Conservation (phyloP, 1,284 basidiomycete species). For the Sporisorium graminicola region DNA sequence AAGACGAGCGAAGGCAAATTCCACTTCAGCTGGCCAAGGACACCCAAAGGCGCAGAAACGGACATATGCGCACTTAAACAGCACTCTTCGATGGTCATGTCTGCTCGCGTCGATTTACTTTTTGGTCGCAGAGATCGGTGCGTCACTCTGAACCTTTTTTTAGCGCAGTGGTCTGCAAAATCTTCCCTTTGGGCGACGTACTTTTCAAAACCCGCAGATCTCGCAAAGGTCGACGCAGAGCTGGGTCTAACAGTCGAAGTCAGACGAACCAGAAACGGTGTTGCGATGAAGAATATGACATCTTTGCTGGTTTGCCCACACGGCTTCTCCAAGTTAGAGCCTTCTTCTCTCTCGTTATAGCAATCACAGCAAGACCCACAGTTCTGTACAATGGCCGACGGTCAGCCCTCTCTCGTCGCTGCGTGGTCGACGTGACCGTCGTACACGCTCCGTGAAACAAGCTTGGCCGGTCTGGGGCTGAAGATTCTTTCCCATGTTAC, state of each 20-base stretch:
- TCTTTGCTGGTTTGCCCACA: no score
- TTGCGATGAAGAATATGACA: no score
- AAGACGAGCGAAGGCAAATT: no score
- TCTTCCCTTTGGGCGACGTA: not conserved
- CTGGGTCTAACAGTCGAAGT: no score
- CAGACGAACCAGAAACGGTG: no score
- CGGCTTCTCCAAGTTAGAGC: not conserved
- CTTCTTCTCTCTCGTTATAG: not conserved
- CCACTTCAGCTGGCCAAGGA: no score
- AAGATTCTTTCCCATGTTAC: not conserved
- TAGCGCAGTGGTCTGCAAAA: no score
- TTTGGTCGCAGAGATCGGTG: slow-evolving; percentile 22
- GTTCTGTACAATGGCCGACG: not conserved
- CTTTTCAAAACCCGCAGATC: not conserved
- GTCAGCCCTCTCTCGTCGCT: not conserved
- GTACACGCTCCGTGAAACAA: not conserved
- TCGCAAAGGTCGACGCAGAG: slow-evolving; percentile 4
- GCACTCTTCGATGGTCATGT: slow-evolving; percentile 23
- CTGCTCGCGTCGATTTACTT: slow-evolving; percentile 4
- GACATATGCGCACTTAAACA: slow-evolving; percentile 19
- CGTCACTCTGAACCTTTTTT: not conserved
- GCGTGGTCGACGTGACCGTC: not conserved
- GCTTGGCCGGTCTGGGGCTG: not conserved
- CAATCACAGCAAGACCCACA: not conserved
- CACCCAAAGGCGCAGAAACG: no score